These are phyloP conservation scores for Colletotrichum higginsianum DNA, from an alignment of 2,329 filamentous ascomycete species.

Conservation along the genomic window DNA sequence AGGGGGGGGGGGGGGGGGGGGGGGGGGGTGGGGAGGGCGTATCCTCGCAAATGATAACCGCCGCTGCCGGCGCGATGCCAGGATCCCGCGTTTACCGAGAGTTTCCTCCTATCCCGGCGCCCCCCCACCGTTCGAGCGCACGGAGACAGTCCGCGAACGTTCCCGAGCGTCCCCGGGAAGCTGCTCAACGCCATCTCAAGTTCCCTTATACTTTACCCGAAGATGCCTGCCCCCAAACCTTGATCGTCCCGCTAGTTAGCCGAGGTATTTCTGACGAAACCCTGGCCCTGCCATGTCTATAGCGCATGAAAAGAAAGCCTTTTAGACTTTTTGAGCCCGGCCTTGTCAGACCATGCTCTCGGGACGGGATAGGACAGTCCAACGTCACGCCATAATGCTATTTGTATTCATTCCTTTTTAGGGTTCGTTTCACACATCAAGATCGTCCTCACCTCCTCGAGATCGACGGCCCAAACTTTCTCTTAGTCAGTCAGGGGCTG, in stretches of 20 bases:
- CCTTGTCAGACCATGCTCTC: constrained; percentile 15
- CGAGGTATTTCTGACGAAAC: not conserved
- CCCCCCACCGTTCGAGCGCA: no score
- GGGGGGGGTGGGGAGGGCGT: no score
- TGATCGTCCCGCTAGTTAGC: constrained; percentile 5
- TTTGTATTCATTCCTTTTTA: no score
- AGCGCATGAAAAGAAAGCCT: not conserved
- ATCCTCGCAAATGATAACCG: no score
- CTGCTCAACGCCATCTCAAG: no score
- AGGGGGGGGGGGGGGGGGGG: no score
- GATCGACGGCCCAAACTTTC: not conserved
- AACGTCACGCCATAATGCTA: not conserved
- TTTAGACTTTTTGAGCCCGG: not conserved
- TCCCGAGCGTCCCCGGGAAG: no score
- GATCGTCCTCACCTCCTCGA: not conserved
- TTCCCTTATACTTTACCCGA: not conserved
- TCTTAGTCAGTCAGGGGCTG: not conserved
- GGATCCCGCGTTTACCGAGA: no score
- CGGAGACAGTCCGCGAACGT: no score
- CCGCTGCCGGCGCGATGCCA: no score
- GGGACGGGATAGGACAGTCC: not conserved
- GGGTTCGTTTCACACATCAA: constrained; percentile 14
- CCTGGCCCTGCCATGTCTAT: not conserved
- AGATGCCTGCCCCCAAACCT: not conserved
- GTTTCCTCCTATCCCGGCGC: no score